Conservation (phyloP, 345 rosid species). For the Arabidopsis arenosa region DNA sequence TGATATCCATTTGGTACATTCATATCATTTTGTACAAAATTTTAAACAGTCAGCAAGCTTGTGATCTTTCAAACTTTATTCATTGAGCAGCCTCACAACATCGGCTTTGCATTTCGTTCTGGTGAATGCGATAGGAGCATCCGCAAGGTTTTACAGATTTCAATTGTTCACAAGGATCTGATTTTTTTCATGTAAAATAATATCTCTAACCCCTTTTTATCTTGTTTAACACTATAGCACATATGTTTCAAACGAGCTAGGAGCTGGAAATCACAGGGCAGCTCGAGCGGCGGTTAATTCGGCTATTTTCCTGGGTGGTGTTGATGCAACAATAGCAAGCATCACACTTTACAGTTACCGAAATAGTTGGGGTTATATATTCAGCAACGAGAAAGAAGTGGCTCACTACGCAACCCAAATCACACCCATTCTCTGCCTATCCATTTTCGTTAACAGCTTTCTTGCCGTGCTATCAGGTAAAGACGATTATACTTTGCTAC, state of each 20-base stretch:
- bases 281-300: constrained; percentile 48
- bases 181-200: not conserved
- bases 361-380: constrained; percentile 45
- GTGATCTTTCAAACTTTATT: not conserved
- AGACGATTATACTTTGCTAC: not conserved
- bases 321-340: constrained; percentile 45
- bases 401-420: constrained; percentile 47
- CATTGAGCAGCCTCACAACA: constrained; percentile 50
- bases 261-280: constrained; percentile 54
- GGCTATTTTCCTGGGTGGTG: constrained; percentile 27
- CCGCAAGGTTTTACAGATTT: constrained; percentile 51
- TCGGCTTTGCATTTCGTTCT: constrained; percentile 46
- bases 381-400: constrained; percentile 48
- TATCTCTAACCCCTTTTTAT: not conserved
- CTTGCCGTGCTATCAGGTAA: constrained; percentile 50
- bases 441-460: constrained; percentile 45
- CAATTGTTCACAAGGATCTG: not conserved
- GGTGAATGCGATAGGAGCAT: constrained; percentile 54
- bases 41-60: not conserved
- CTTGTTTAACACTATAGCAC: constrained; percentile 40
- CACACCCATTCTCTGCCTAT: constrained; percentile 43
- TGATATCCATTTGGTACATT: constrained; percentile 59
- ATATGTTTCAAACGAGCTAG: constrained; percentile 57
- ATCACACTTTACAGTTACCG: constrained; percentile 42
- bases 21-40: not conserved